Evolutionary conservation across 2,329 filamentous ascomycete genomes (phyloP), one percentile per base, ranked within the genome.

Genomic region (Gyromitra esculenta): DNA sequence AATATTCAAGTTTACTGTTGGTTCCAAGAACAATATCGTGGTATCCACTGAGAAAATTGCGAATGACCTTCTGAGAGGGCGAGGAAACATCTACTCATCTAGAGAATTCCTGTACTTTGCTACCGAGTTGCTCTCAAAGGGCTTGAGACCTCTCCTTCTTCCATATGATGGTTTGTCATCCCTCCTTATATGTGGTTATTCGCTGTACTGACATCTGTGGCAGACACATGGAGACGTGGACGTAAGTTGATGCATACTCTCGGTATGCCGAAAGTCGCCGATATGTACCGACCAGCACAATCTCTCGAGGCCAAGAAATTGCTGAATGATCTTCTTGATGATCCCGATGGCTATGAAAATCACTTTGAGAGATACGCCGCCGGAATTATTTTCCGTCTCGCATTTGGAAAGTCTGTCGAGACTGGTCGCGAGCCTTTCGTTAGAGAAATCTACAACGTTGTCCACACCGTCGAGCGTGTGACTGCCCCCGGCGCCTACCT

Each of bases 1-100:
- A 4, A 83, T 88, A 39, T 86, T 84, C 77, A 83, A 83, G 8
- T 80, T 87, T 41, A 83, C 83, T 31, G 83, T 87, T 64, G 84
- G 84, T 6, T 85, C 84, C 9, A 80, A 81, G 11, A 81, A 81
- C 15, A 81, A 84, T 54, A 79, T 84, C 60, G 78, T 85, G 31
- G 80, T 85, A 25, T 83, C 83, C 37, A 83, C 81, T 5, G 83
- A 84, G 69, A 82, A 83, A 54, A 82, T 85, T 11, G 84, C 84
- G 39, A 84, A 85, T 63, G 84, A 85, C 50, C 80, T 86, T 1
- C 79, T 86, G 0, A 81, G 84, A 11, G 83, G 84, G 63, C 81
- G 85, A 50, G 84, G 83, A 1, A 82, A 80, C 5, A 81, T 84
- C 54, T 85, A 85, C 78, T 83, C 81, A 9, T 82, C 81, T 6